A percentile compares a stretch with the other conserved stretches of the same genome.
Conservation (phyloP, 2,329 filamentous ascomycete species). For the Claviceps lovelessii region DNA sequence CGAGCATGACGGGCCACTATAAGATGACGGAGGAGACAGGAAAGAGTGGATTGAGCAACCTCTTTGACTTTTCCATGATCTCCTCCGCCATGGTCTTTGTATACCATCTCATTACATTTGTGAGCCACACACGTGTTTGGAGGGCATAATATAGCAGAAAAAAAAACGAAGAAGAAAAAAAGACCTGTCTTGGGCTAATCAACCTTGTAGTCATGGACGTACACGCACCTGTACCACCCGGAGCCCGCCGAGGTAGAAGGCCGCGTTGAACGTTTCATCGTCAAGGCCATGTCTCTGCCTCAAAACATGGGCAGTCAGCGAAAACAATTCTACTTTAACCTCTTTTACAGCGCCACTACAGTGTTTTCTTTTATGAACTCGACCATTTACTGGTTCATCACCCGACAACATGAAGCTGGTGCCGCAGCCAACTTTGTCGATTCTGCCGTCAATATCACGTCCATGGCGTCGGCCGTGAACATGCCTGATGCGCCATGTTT, state of each 20-base stretch:
- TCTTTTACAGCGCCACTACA: slow-evolving; percentile 33
- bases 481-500: slow-evolving; percentile 13
- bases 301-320: slow-evolving; percentile 24
- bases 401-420: slow-evolving; percentile 15
- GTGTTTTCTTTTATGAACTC: slow-evolving; percentile 37
- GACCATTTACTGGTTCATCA: slow-evolving; percentile 34
- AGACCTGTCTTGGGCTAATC: background rate
- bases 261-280: slow-evolving; percentile 21
- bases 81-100: slow-evolving; percentile 27
- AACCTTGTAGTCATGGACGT: slow-evolving; percentile 35
- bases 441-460: background rate
- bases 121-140: slow-evolving; percentile 16
- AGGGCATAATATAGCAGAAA: background rate
- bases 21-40: slow-evolving; percentile 28
- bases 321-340: slow-evolving; percentile 32
- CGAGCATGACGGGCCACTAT: slow-evolving; percentile 29
- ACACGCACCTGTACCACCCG: slow-evolving; percentile 36
- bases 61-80: slow-evolving; percentile 36
- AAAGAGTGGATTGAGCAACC: slow-evolving; percentile 25
- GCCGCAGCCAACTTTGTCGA: background rate
- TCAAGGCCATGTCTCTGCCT: slow-evolving; percentile 31
- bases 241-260: slow-evolving; percentile 23
- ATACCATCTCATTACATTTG: slow-evolving; percentile 33
- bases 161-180: too few species aligned
- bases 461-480: too few species aligned